A percentile compares a stretch with the other conserved stretches of the same genome.
Conservation (phyloP, 495 filamentous ascomycete genomes). For the Penicillium bovifimosum region DNA sequence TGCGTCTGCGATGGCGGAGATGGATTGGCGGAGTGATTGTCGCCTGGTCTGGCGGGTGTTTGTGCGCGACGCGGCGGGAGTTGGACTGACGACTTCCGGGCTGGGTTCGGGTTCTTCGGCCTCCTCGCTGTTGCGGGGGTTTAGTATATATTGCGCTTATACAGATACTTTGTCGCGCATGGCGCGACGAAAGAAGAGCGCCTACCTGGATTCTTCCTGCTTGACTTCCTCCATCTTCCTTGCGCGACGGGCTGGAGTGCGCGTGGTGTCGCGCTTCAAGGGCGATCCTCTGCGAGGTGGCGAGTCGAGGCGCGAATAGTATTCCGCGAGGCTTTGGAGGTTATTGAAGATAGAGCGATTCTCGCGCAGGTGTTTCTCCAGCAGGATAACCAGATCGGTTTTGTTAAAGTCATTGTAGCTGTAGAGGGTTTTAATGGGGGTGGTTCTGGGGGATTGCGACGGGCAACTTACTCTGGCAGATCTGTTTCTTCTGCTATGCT, state of each 20-base stretch:
- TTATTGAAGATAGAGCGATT: slow-evolving; percentile 55
- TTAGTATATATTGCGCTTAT: neutral
- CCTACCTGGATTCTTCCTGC: slow-evolving; percentile 44
- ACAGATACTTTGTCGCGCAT: neutral
- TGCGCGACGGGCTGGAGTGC: slow-evolving; percentile 12
- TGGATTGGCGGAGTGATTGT: slow-evolving; percentile 16
- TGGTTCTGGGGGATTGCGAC: slow-evolving; percentile 2
- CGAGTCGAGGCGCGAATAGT: slow-evolving; percentile 63
- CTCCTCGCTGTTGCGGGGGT: neutral
- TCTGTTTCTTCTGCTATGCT: slow-evolving; percentile 70
- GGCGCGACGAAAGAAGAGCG: neutral
- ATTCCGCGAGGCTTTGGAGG: slow-evolving; percentile 63
- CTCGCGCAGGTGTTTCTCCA: slow-evolving; percentile 68
- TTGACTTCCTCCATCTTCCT: slow-evolving; percentile 28
- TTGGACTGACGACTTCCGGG: neutral
- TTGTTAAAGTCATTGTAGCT: slow-evolving; percentile 74
- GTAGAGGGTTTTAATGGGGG: slow-evolving; percentile 10
- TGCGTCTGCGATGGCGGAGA: slow-evolving; percentile 12
- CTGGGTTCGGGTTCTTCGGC: neutral
- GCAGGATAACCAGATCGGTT: slow-evolving; percentile 67
- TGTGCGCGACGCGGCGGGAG: neutral
- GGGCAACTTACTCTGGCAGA: slow-evolving; percentile 59
- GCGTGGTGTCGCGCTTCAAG: slow-evolving; percentile 58
- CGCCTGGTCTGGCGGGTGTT: neutral
- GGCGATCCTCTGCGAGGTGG: slow-evolving; percentile 55